Percentiles rank a stretch among this genome's conserved stretches.
phyloP scores from a whole-genome alignment of 2,329 filamentous ascomycete genomes.

The Harringtonia aguacate region DNA sequence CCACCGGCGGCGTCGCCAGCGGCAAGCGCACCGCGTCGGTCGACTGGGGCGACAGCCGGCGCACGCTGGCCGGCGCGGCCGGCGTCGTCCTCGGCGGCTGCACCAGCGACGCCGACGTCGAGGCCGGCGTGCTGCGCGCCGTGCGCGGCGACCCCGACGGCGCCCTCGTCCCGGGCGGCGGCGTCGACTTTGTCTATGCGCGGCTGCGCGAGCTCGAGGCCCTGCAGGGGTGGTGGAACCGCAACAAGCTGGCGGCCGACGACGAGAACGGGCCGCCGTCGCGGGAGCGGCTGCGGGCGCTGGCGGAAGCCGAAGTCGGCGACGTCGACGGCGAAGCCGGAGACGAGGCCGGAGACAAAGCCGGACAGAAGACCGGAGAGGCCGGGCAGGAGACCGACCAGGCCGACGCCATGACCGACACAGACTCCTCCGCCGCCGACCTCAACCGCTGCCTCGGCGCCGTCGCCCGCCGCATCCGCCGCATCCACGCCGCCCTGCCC shows the following conservation, averaged over 20 bases:
- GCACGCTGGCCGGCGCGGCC: slow-evolving; percentile 45
- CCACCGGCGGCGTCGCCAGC: slow-evolving; percentile 41
- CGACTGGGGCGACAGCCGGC: slow-evolving; percentile 76
- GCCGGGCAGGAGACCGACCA: not conserved
- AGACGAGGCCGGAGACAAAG: no score
- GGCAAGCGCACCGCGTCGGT: slow-evolving; percentile 64
- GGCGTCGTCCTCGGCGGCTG: slow-evolving; percentile 43
- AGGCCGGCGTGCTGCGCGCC: slow-evolving; percentile 43
- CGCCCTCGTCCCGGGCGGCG: slow-evolving; percentile 44
- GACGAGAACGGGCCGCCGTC: slow-evolving; percentile 24
- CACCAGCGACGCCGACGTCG: slow-evolving; percentile 47
- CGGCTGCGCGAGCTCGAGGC: slow-evolving; percentile 56
- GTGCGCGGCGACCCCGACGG: slow-evolving; percentile 48
- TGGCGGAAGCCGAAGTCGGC: slow-evolving; percentile 7
- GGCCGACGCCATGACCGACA: not conserved
- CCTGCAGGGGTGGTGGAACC: slow-evolving; percentile 58
- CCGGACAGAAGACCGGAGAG: not conserved
- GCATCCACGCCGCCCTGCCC: slow-evolving; percentile 47
- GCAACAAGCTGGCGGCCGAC: slow-evolving; percentile 29
- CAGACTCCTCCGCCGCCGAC: slow-evolving; percentile 7
- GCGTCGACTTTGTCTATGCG: slow-evolving; percentile 58
- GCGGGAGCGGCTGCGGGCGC: slow-evolving; percentile 11
- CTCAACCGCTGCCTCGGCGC: slow-evolving; percentile 35
- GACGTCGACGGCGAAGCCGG: not conserved
- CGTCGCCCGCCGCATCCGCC: slow-evolving; percentile 37